Evolutionary conservation across 345 rosid species (phyloP).

Genomic region (Theobroma cacao): DNA sequence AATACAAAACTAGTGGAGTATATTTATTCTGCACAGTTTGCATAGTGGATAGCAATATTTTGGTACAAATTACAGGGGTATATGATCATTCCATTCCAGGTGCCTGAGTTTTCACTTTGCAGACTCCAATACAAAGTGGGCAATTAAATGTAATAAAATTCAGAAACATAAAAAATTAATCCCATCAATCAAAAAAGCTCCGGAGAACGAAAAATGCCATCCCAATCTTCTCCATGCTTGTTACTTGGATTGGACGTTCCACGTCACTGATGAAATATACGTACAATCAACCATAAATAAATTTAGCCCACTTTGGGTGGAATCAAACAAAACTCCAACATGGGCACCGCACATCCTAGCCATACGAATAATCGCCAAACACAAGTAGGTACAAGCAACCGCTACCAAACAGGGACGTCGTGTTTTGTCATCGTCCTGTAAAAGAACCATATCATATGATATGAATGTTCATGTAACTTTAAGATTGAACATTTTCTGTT

Average conservation of each 20-base stretch:
- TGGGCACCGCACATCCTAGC: background rate
- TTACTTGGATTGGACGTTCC: conserved; percentile 8
- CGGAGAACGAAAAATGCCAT: conserved; percentile 8
- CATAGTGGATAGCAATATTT: too few relatives aligned
- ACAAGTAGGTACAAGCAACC: background rate
- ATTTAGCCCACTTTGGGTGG: background rate
- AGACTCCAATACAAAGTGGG: background rate
- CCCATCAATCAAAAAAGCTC: conserved; percentile 3
- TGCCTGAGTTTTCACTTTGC: background rate
- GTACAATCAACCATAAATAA: background rate
- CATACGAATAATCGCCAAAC: background rate
- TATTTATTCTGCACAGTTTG: too few relatives aligned
- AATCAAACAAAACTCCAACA: background rate
- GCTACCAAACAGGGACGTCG: background rate
- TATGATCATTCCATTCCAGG: background rate
- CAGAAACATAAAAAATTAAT: background rate
- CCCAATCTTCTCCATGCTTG: background rate
- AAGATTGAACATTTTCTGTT: too few relatives aligned
- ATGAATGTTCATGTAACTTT: too few relatives aligned
- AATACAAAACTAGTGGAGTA: too few relatives aligned
- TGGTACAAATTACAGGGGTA: too few relatives aligned
- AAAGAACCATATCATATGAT: background rate
- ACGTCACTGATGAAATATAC: background rate
- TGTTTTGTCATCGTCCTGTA: background rate
- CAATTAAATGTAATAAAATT: background rate